Evolutionary conservation across 139 green algal genomes (phyloP).

Genomic region (Haematococcus sp.): DNA sequence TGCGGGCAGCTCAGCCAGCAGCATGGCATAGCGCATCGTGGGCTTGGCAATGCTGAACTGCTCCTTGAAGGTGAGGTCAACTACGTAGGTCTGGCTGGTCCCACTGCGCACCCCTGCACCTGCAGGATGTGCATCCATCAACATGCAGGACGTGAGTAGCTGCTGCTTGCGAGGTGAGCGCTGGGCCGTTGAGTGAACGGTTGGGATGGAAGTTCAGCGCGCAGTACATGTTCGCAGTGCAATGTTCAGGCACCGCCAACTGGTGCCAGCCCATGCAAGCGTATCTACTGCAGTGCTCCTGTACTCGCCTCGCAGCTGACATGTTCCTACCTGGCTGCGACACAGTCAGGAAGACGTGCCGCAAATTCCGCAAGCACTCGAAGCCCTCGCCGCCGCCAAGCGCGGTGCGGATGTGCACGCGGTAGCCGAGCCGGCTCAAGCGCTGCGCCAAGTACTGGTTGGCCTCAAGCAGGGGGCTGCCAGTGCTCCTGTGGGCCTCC

Average conservation of each 20-base stretch:
- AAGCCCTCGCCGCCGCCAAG: constrained; percentile 40
- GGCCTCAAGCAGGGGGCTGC: not conserved
- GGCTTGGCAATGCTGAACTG: constrained; percentile 51
- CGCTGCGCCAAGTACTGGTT: constrained; percentile 13
- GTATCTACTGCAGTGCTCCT: no score
- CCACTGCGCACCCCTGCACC: no score
- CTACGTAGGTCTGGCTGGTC: constrained; percentile 15
- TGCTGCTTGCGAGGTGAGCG: no score
- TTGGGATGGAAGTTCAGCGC: no score
- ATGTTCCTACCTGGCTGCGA: not conserved
- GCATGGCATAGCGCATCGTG: constrained; percentile 26
- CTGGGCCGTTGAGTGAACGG: no score
- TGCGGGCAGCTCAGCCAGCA: constrained; percentile 35
- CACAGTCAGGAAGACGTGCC: constrained; percentile 33
- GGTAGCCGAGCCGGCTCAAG: constrained; percentile 23
- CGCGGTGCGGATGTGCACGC: constrained; percentile 17
- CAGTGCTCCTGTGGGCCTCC: not conserved
- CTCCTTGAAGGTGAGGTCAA: constrained; percentile 43
- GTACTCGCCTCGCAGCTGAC: no score
- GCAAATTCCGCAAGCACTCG: constrained; percentile 47
- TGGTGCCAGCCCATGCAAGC: no score
- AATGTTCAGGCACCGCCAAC: no score
- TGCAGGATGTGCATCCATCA: no score
- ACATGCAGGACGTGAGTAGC: no score
- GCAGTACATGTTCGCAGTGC: no score